Evolutionary conservation across 1,139 yeast species (phyloP).

Genomic region (Zygotorulaspora mrakii): DNA sequence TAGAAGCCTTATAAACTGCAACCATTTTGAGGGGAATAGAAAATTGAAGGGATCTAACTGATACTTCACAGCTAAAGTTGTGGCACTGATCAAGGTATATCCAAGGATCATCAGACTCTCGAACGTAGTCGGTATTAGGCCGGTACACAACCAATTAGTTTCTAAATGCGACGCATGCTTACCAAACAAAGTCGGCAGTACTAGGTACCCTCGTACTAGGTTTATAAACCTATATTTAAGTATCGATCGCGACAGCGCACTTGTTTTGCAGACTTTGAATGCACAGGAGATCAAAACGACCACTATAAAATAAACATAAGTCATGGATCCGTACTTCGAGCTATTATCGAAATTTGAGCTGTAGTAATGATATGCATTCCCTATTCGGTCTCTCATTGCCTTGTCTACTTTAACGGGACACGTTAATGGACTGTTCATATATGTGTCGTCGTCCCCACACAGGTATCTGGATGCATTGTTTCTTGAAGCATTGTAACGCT

Average conservation of each 20-base stretch:
- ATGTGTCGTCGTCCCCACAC: conserved; percentile 3
- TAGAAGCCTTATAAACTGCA: conserved; percentile 40
- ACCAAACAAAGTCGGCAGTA: conserved; percentile 19
- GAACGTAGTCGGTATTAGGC: conserved; percentile 45
- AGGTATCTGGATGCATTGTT: conserved; percentile 18
- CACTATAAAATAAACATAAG: conserved; percentile 18
- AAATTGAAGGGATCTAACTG: conserved; percentile 42
- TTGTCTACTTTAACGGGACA: conserved; percentile 19
- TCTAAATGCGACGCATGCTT: conserved; percentile 19
- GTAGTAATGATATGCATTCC: conserved; percentile 21
- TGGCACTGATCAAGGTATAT: conserved; percentile 45
- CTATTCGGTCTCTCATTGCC: conserved; percentile 10
- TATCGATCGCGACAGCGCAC: conserved; percentile 14
- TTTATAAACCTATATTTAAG: conserved; percentile 14
- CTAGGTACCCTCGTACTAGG: conserved; percentile 18
- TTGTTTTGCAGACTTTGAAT: conserved; percentile 15
- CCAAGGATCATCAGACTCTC: conserved; percentile 51
- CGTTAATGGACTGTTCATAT: conserved; percentile 5
- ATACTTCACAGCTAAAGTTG: conserved; percentile 41
- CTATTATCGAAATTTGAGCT: conserved; percentile 22
- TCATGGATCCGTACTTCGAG: conserved; percentile 14
- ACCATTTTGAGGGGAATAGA: conserved; percentile 40
- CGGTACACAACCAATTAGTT: conserved; percentile 14
- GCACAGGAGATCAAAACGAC: conserved; percentile 12
- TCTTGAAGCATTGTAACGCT: conserved; percentile 14